Base-by-base conservation (phyloP, 2,329 filamentous ascomycete species). In the Ceratocystis diversiconidia region DNA sequence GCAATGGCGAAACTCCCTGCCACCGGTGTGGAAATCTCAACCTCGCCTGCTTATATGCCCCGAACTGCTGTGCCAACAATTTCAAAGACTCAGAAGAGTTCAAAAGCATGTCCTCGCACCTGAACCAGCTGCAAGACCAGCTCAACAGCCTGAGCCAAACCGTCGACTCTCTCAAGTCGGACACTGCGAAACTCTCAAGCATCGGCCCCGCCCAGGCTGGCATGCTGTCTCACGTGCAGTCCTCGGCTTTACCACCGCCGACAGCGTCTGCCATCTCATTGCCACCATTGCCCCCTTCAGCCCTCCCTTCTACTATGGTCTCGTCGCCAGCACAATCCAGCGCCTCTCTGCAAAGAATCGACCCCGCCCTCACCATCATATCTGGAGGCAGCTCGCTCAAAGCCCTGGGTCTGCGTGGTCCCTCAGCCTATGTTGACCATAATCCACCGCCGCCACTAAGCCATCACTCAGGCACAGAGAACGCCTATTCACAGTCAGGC, bases 31-130 rank as follows among this genome's bases (percentile, higher is more conserved):
- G 85, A 70, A 85, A 86, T 70, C 83, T 88, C 73, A 85, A 83
- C 70, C 78, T 87, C 19, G 75, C 80, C 68, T 88, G 85, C 71
- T 76, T 86, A 57, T 88, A 88, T 75, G 79, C 85, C 5, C 81
- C 84, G 15, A 86, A 86, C 71, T 86, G 85, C 73, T 86, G 83
- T 72, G 77, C 83, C 68, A 92, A 84, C 77, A 90, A 84, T 74
- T 91, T 96, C 80, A 94, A 92, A 74, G 92, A 96, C 71, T 91
- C 90, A 60, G 89, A 95, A 8, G 92, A 96, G 73, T 96, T 91
- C 79, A 89, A 85, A 72, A 82, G 85, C 46, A 90, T 96, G 85
- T 83, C 85, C 65, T 79, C 81, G 43, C 88, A 94, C 70, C 84
- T 96, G 67, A 77, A 79, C 10, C 81, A 82, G 7, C 80, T 96